Percentiles rank a stretch among this genome's conserved stretches.
phyloP scores from a whole-genome alignment of 176 grass and related monocot genomes.

The Guadua angustifolia region DNA sequence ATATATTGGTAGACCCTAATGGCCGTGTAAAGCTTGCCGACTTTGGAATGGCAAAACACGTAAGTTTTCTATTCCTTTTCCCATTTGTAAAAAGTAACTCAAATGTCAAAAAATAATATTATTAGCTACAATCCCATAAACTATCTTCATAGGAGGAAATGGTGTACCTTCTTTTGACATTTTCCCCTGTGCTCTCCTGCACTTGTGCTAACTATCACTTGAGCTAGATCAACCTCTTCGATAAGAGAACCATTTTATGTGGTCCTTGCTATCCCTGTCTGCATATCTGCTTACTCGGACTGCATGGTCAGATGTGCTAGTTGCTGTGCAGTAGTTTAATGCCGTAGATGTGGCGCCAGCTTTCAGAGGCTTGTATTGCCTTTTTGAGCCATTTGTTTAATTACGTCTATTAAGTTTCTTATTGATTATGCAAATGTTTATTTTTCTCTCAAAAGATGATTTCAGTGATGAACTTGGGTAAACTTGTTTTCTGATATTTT shows the following conservation, averaged over 20 bases:
- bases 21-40: conserved; percentile 97
- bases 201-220: conserved; percentile 9
- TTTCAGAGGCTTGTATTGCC: conserved; percentile 24
- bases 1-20: conserved; percentile 97
- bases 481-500: conserved; percentile 46
- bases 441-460: conserved; percentile 12
- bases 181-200: not conserved
- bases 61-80: conserved; percentile 45
- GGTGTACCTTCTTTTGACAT: not conserved
- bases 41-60: conserved; percentile 99
- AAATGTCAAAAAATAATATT: conserved; percentile 26
- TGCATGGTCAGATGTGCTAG: conserved; percentile 2
- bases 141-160: conserved; percentile 24
- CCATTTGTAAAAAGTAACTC: conserved; percentile 38
- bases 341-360: not conserved
- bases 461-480: conserved; percentile 4
- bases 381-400: conserved; percentile 37
- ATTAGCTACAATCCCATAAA: conserved; percentile 26
- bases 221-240: conserved; percentile 13
- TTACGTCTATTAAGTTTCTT: conserved; percentile 32
- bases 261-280: conserved; percentile 5
- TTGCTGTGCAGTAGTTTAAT: conserved; percentile 5
- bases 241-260: conserved; percentile 36
- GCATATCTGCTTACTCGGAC: conserved; percentile 25
- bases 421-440: conserved; percentile 18